Conservation (phyloP, 106 monocot species). For the Narthecium ossifragum region DNA sequence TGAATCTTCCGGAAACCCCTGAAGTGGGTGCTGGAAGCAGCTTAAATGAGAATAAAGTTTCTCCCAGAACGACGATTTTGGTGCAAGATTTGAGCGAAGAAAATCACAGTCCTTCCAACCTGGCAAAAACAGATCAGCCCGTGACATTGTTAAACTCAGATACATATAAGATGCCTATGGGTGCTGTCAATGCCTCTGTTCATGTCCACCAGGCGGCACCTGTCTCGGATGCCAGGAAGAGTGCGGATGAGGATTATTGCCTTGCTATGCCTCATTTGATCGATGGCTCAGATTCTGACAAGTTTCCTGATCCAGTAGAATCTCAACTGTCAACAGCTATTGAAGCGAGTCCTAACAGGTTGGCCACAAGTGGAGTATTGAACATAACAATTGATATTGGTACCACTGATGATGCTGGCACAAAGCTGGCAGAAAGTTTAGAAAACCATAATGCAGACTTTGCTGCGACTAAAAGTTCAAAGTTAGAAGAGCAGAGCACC, state of each 20-base stretch:
- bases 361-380: no score
- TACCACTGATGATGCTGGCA: no score
- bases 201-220: background rate
- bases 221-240: background rate
- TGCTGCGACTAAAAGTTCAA: background rate
- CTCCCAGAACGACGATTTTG: background rate
- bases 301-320: no score
- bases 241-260: background rate
- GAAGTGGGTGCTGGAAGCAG: slow-evolving; percentile 9
- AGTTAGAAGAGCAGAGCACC: slow-evolving; percentile 1
- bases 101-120: no score
- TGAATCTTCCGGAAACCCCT: slow-evolving; percentile 7
- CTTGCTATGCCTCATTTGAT: background rate
- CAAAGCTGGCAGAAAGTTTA: no score
- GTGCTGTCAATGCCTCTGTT: background rate
- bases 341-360: no score
- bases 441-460: slow-evolving; percentile 4
- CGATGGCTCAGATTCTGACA: background rate
- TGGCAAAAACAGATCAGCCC: no score
- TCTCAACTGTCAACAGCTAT: no score
- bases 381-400: no score
- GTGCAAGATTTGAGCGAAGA: background rate
- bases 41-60: background rate
- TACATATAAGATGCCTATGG: no score
- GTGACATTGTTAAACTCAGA: no score